A percentile compares a stretch with the other conserved stretches of the same genome.
phyloP scores from a whole-genome alignment of 306 rosid genomes.

The Rosa rugosa region DNA sequence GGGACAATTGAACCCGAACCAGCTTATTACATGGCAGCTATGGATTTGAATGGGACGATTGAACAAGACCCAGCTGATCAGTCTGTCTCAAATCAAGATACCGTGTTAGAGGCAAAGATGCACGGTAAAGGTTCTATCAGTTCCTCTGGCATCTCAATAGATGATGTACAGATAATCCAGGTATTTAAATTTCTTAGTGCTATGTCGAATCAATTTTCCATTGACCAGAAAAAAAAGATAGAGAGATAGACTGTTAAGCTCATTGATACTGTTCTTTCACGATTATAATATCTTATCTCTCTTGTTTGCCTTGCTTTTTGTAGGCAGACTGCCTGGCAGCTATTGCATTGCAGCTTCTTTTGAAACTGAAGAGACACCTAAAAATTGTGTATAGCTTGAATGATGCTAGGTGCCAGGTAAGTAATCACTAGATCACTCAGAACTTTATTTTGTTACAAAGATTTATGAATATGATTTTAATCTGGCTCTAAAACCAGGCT shows the following conservation, averaged over 20 bases:
- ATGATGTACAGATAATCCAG: slow-evolving; percentile 75
- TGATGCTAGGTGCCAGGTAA: slow-evolving; percentile 93
- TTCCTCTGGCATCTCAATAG: slow-evolving; percentile 52
- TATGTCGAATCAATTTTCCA: neutral
- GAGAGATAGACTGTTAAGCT: neutral
- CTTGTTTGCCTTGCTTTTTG: slow-evolving; percentile 25
- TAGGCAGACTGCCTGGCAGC: slow-evolving; percentile 84
- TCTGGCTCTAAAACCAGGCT: slow-evolving; percentile 50
- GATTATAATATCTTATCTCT: neutral
- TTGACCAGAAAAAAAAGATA: neutral
- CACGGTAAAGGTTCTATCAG: slow-evolving; percentile 31
- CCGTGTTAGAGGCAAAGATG: slow-evolving; percentile 35
- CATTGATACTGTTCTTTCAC: neutral
- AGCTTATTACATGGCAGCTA: slow-evolving; percentile 37
- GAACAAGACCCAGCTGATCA: slow-evolving; percentile 48
- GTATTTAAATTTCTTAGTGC: slow-evolving; percentile 33
- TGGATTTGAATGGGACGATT: slow-evolving; percentile 69
- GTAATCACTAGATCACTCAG: slow-evolving; percentile 9
- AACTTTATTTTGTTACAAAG: slow-evolving; percentile 9
- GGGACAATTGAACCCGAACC: slow-evolving; percentile 45
- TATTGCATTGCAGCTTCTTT: slow-evolving; percentile 83
- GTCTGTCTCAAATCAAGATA: slow-evolving; percentile 39
- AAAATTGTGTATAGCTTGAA: slow-evolving; percentile 78
- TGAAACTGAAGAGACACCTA: slow-evolving; percentile 92
- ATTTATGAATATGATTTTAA: neutral